Conservation (phyloP, 2,329 filamentous ascomycete species). For the Aureobasidium musti region DNA sequence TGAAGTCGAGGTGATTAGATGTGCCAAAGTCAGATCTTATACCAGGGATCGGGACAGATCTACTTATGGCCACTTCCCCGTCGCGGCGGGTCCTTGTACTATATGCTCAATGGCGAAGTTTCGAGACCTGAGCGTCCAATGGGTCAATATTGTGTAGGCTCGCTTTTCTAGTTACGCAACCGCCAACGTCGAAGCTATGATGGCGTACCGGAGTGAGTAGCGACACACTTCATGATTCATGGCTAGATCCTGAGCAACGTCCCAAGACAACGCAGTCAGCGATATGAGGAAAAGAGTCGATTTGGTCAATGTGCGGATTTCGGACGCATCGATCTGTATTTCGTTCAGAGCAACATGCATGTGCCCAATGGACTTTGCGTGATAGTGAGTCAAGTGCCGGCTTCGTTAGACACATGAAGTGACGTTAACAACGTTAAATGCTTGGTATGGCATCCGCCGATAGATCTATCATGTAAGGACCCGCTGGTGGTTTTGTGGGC, state of each 20-base stretch:
- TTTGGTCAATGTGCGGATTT: background rate
- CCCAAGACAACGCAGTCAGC: background rate
- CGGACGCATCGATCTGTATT: background rate
- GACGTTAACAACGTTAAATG: conserved; percentile 11
- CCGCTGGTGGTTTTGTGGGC: background rate
- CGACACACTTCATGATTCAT: background rate
- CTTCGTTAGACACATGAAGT: background rate
- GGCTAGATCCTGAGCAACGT: background rate
- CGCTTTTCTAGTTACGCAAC: conserved; percentile 4
- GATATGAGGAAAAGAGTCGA: background rate
- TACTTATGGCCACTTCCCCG: no score
- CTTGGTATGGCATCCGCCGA: conserved; percentile 11
- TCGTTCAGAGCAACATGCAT: background rate
- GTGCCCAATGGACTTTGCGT: no score
- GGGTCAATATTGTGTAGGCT: conserved; percentile 15
- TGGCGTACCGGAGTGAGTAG: no score
- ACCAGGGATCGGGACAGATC: no score
- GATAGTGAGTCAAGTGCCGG: background rate
- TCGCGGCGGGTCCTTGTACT: no score
- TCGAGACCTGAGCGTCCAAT: background rate
- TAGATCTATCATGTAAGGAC: background rate
- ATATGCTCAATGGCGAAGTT: background rate
- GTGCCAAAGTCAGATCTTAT: no score
- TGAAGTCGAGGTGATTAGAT: no score
- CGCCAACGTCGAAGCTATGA: conserved; percentile 16